These are phyloP conservation scores for Apiospora arundinis DNA, from an alignment of 2,329 filamentous ascomycete genomes.

Conservation along the genomic window DNA sequence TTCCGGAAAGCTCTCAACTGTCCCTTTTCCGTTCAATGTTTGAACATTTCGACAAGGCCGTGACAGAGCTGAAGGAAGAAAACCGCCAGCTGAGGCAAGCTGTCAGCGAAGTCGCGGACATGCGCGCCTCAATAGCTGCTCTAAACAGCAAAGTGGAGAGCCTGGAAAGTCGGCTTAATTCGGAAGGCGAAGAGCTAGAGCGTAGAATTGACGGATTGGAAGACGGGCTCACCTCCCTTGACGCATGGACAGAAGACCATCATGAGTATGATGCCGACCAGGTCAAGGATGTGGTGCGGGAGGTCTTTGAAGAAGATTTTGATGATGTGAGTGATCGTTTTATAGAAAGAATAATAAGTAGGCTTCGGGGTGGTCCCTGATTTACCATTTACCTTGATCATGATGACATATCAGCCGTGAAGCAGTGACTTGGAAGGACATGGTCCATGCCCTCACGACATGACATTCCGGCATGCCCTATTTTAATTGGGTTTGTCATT, in stretches of 20 bases:
- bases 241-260: slow-evolving; percentile 21
- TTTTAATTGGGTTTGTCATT: too few relatives aligned
- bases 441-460: too few relatives aligned
- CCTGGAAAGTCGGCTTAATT: slow-evolving; percentile 10
- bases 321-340: slow-evolving; percentile 20
- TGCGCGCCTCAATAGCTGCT: background rate
- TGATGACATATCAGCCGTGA: too few relatives aligned
- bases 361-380: slow-evolving; percentile 20
- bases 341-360: slow-evolving; percentile 19
- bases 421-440: too few relatives aligned
- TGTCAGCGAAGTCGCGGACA: slow-evolving; percentile 3
- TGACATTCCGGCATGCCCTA: too few relatives aligned
- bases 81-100: slow-evolving; percentile 3
- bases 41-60: slow-evolving; percentile 20
- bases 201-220: slow-evolving; percentile 16
- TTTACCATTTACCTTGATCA: background rate
- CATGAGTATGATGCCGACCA: slow-evolving; percentile 19
- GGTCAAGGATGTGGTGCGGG: slow-evolving; percentile 21
- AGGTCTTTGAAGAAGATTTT: slow-evolving; percentile 20
- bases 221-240: slow-evolving; percentile 18
- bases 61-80: slow-evolving; percentile 6
- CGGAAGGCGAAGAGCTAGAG: slow-evolving; percentile 20
- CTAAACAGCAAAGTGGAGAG: slow-evolving; percentile 1
- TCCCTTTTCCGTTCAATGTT: slow-evolving; percentile 11
- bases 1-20: background rate